Conservation (phyloP, 2,329 filamentous ascomycete species). For the Talaromyces sp. region DNA sequence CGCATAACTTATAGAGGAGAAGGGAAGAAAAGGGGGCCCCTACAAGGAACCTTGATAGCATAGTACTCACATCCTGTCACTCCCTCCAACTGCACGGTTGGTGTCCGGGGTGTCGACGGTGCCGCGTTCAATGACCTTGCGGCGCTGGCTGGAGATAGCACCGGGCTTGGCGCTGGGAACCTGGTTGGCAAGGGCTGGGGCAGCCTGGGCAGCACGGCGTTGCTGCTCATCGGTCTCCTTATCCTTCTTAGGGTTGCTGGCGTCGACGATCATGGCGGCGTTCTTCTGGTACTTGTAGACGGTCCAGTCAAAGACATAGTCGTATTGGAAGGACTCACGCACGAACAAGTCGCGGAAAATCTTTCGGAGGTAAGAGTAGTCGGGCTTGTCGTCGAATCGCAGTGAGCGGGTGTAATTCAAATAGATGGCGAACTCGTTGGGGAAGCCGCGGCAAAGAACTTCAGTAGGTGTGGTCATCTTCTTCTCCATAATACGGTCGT, state of each 20-base stretch:
- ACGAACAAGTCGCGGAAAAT: conserved; percentile 99
- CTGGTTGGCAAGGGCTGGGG: conserved; percentile 50
- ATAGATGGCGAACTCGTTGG: conserved; percentile 99
- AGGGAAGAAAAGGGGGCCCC: conserved; percentile 58
- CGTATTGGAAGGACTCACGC: conserved; percentile 98
- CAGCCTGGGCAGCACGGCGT: conserved; percentile 63
- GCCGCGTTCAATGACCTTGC: conserved; percentile 76
- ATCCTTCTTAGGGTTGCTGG: conserved; percentile 63
- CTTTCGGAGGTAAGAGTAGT: conserved; percentile 99
- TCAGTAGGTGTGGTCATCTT: conserved; percentile 99
- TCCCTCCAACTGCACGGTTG: conserved; percentile 72
- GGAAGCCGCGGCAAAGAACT: conserved; percentile 94
- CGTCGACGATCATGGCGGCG: conserved; percentile 86
- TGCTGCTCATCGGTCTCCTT: conserved; percentile 68
- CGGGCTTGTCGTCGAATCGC: conserved; percentile 98
- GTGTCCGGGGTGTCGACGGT: conserved; percentile 66
- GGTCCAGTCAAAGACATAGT: conserved; percentile 99
- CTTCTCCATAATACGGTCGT: conserved; percentile 99
- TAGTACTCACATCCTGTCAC: conserved; percentile 93
- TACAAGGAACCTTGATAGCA: conserved; percentile 73
- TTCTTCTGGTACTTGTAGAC: conserved; percentile 99
- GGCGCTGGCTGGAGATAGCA: conserved; percentile 71
- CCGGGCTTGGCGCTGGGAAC: conserved; percentile 66
- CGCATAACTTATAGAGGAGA: conserved; percentile 61
- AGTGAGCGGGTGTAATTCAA: conserved; percentile 98